Evolutionary conservation across 1,284 basidiomycete species (phyloP), one percentile per base, ranked within the genome.

Genomic region (Ustilago hordei): DNA sequence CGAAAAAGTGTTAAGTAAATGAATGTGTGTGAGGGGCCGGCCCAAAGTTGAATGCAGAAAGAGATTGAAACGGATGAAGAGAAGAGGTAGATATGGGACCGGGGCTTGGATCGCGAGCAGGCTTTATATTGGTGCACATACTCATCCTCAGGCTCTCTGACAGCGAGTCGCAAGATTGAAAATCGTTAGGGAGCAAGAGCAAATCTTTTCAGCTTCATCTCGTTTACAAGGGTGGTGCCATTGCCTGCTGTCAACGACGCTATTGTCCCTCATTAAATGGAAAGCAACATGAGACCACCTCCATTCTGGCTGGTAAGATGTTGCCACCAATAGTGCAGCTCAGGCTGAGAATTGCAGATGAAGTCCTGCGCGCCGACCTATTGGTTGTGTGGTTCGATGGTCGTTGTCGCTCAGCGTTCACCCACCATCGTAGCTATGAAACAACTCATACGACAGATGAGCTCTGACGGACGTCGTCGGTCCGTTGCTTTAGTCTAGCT

Each of bases 1-100:
- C 11, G 23, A 23, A 45, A 31, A 15, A 2, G 8, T 1, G 48
- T 32, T 1, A 11, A 34, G n/a, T n/a, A 43, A 60, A 59, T 36
- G 69, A 56, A 53, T 60, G 69, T 56, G 34, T 45, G 39, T 50
- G n/a, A 36, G 61, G 63, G 60, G 43, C 71, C 71, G 62, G 71
- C 71, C 65, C 71, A 58, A 39, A 35, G 43, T 31, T 15, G 11
- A 43, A 60, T 19, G 7, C 35, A 0, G 35, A 39, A 23, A 48
- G 55, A 50, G 11, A 17, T 50, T 28, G 9, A 36, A 55, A n/a
- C 19, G 43, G n/a, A 17, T 9, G 48, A 57, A 23, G 23, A 48
- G 17, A 19, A 19, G 47, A 34, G 23, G n/a, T 17, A 55, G 31
- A 15, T 17, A 55, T 32, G 43, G 28, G 11, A 15, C 17, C 34